Conservation (phyloP, 1,284 basidiomycete species). For the Caloboletus firmus region DNA sequence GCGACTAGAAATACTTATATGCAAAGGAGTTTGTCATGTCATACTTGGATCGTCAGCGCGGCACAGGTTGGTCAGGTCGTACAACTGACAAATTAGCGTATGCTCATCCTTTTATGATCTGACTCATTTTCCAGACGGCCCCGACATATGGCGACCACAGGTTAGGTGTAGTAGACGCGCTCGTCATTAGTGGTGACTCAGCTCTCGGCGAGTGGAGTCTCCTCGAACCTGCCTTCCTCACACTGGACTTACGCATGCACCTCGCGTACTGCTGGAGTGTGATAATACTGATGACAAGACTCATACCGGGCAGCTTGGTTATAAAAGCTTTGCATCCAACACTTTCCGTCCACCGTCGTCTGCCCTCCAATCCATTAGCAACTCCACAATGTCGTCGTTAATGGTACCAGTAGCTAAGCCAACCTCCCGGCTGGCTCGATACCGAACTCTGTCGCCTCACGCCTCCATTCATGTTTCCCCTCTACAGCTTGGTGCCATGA, state of each 20-base stretch:
- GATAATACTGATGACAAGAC: neutral
- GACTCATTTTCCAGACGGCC: too few species aligned
- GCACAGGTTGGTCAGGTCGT: neutral
- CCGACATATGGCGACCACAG: neutral
- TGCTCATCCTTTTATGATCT: neutral
- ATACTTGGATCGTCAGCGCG: neutral
- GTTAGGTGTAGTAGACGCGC: neutral
- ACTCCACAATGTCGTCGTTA: neutral
- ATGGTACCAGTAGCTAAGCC: neutral
- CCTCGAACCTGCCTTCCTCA: too few species aligned
- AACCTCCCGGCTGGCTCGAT: neutral
- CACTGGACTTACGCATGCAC: neutral
- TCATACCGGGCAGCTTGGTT: neutral
- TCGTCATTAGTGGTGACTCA: neutral
- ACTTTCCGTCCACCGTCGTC: neutral
- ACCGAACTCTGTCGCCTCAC: neutral
- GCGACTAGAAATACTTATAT: too few species aligned
- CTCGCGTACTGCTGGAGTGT: neutral
- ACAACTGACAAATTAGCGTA: neutral
- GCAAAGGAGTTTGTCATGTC: too few species aligned
- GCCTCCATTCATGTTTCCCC: slow-evolving; percentile 2
- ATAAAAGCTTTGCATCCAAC: neutral
- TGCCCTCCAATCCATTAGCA: neutral
- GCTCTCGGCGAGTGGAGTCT: neutral
- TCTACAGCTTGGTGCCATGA: slow-evolving; percentile 3